Evolutionary conservation across 2,329 filamentous ascomycete species (phyloP).

Genomic region (Aschersonia sp.): DNA sequence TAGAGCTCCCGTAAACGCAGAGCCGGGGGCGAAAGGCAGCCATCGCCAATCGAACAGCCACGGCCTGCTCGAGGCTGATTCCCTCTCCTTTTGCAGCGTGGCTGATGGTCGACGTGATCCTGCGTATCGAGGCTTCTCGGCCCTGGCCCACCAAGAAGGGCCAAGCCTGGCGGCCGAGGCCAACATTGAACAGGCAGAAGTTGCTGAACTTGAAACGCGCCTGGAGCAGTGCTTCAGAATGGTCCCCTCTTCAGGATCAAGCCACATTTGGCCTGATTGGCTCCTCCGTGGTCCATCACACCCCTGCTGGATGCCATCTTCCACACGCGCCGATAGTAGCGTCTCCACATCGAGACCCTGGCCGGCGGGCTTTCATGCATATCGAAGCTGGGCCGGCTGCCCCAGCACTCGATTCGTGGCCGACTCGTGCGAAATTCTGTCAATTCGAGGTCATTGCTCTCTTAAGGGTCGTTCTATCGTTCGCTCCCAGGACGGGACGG

Average conservation of each 20-base stretch:
- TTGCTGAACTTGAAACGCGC: conserved; percentile 32
- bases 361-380: not conserved
- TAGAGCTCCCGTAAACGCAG: no score
- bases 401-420: not conserved
- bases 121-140: not conserved
- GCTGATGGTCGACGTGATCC: not conserved
- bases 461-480: not conserved
- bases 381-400: not conserved
- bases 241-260: conserved; percentile 21
- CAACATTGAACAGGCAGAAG: conserved; percentile 1
- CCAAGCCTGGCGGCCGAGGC: not conserved
- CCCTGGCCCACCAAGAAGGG: not conserved
- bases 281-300: conserved; percentile 5
- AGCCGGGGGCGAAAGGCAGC: no score
- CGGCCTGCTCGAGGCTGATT: not conserved
- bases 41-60: not conserved
- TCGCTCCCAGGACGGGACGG: not conserved
- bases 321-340: conserved; percentile 1
- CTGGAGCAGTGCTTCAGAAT: conserved; percentile 35
- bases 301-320: conserved; percentile 8
- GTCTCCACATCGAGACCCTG: not conserved
- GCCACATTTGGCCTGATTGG: conserved; percentile 12
- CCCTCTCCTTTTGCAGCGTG: not conserved
- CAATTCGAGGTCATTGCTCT: not conserved
- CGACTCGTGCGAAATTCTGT: not conserved